Base-by-base conservation (phyloP, 2,329 filamentous ascomycete genomes). In the Aspergillus calidoustus region DNA sequence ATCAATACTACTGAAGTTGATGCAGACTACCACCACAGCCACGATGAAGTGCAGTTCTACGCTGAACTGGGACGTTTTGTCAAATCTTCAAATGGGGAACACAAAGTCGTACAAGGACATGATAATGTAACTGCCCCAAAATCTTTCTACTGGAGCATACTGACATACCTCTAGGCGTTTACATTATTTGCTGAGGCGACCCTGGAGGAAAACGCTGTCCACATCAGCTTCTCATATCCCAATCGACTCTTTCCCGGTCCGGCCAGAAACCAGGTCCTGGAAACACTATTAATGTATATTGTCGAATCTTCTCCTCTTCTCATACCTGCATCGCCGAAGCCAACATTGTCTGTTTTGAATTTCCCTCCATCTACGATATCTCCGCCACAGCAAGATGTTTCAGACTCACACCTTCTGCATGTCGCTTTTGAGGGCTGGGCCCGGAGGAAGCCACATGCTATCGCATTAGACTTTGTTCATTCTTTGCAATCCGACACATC, bases 401-500 rank as follows among this genome's bases (percentile, higher is more conserved):
- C 59, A 9, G 44, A 54, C 22, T 31, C 61, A 13, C 66, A 56
- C 47, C 70, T 72, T 56, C 60, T 73, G 34, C 71, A 73, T 59
- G 46, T 64, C 47, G 64, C 67, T 53, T 73, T 73, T 28, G 70
- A 73, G 64, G 53, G 62, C 62, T 71, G 71, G 64, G 71, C 64
- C 55, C 65, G 47, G 4, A 62, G 54, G 47, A 67, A 60, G 19
- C 71, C 71, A 50, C 53, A 65, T 64, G 54, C 62, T 2, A 63
- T 69, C n/a, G 71, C 71, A 22, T 62, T 73, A 38, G 70, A 73
- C 48, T 73, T 73, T 55, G 59, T 73, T 41, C 67, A 70, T 54
- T 68, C 68, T n/a, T 57, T 73, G 31, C 48, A 56, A 44, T 67
- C 68, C 19, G 30, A 63, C 7, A 59, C 55, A 15, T 30, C 58